Conservation (phyloP, 2,329 filamentous ascomycete genomes). For the Emericellopsis atlantica region DNA sequence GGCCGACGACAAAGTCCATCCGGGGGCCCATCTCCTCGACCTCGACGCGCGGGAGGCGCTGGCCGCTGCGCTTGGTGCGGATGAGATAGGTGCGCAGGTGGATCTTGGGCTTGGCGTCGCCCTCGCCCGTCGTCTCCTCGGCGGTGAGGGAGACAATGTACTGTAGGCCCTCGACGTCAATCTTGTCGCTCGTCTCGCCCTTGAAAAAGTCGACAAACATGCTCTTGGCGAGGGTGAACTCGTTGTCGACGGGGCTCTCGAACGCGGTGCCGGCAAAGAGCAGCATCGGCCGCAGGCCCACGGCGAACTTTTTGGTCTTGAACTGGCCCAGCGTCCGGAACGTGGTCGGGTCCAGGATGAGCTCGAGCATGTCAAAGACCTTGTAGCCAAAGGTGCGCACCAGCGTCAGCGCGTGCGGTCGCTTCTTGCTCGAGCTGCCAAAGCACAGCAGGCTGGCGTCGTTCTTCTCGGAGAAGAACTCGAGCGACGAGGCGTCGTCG, state of each 20-base stretch:
- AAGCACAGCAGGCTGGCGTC: slow-evolving; percentile 80
- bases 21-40: slow-evolving; percentile 91
- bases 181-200: slow-evolving; percentile 59
- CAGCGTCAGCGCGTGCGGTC: slow-evolving; percentile 81
- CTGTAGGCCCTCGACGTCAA: slow-evolving; percentile 91
- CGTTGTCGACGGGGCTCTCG: slow-evolving; percentile 66
- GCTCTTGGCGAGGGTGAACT: slow-evolving; percentile 77
- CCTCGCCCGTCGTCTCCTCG: slow-evolving; percentile 40
- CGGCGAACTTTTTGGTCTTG: slow-evolving; percentile 60
- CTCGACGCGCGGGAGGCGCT: slow-evolving; percentile 80
- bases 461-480: slow-evolving; percentile 96
- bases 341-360: slow-evolving; percentile 64
- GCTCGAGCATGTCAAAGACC: slow-evolving; percentile 88
- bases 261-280: slow-evolving; percentile 84
- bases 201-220: slow-evolving; percentile 86
- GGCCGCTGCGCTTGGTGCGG: slow-evolving; percentile 72
- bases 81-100: slow-evolving; percentile 76
- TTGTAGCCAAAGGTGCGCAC: slow-evolving; percentile 75
- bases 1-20: slow-evolving; percentile 81
- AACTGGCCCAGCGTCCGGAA: slow-evolving; percentile 63
- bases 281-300: slow-evolving; percentile 81
- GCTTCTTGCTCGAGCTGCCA: slow-evolving; percentile 80
- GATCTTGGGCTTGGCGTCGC: slow-evolving; percentile 40
- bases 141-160: slow-evolving; percentile 77
- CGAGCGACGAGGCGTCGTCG: slow-evolving; percentile 73